A percentile compares a stretch with the other conserved stretches of the same genome.
Conservation (phyloP, 805 yeast species). For the Brettanomyces naardenensis region DNA sequence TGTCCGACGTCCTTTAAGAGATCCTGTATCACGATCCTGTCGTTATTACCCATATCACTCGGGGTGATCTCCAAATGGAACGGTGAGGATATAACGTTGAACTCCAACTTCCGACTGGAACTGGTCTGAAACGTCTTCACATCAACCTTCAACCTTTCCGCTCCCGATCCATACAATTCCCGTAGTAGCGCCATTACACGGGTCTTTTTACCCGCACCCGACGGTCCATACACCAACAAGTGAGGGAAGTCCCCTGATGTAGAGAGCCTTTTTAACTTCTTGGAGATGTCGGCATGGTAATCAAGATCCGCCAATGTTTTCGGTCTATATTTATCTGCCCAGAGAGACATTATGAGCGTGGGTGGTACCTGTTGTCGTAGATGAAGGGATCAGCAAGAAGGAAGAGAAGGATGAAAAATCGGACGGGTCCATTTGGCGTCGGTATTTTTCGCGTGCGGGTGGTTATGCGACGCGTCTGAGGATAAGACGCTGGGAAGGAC, state of each 20-base stretch:
- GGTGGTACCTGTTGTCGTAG: too few relatives aligned
- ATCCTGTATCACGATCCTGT: slow-evolving; percentile 91
- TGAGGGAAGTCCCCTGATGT: slow-evolving; percentile 88
- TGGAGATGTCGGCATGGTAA: slow-evolving; percentile 60
- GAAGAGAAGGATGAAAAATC: too few relatives aligned
- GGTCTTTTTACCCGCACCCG: slow-evolving; percentile 96
- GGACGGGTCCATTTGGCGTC: too few relatives aligned
- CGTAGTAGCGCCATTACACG: slow-evolving; percentile 73
- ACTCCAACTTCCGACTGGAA: slow-evolving; percentile 72
- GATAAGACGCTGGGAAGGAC: too few relatives aligned
- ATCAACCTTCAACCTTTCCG: slow-evolving; percentile 78
- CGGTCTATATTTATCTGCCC: slow-evolving; percentile 96
- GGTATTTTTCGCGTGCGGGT: too few relatives aligned
- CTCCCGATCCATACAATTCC: slow-evolving; percentile 72
- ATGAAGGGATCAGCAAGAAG: too few relatives aligned
- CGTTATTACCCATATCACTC: slow-evolving; percentile 92
- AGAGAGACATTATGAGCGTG: slow-evolving; percentile 62
- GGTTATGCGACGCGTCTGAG: too few relatives aligned
- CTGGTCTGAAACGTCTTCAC: slow-evolving; percentile 74
- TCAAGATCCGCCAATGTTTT: slow-evolving; percentile 51
- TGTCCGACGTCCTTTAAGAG: slow-evolving; percentile 90
- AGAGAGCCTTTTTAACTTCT: slow-evolving; percentile 41
- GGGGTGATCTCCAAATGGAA: slow-evolving; percentile 95
- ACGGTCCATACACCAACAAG: slow-evolving; percentile 85
- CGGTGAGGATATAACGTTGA: slow-evolving; percentile 87